Conservation (phyloP, 176 grass and related monocot species). For the Oryza longistaminata region DNA sequence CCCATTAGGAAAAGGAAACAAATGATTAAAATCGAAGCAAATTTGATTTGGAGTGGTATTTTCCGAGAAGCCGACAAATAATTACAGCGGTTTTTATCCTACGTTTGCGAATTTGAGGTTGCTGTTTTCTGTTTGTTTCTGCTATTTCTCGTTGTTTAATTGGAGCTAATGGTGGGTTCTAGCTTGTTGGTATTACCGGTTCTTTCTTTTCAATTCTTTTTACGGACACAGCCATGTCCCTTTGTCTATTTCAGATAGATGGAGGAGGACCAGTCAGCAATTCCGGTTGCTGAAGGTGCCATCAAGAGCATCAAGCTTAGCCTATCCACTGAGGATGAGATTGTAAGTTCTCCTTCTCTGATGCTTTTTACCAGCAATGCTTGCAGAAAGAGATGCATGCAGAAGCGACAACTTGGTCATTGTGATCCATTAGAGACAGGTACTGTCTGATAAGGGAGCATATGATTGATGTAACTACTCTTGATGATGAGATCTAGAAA, state of each 20-base stretch:
- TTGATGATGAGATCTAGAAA: neutral
- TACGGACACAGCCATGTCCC: neutral
- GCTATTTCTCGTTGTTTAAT: neutral
- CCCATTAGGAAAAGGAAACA: neutral
- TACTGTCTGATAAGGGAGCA: neutral
- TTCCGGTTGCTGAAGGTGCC: conserved; percentile 52
- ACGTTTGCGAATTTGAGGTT: neutral
- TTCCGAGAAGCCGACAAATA: neutral
- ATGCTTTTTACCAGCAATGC: conserved; percentile 29
- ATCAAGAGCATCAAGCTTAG: conserved; percentile 59
- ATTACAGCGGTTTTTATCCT: neutral
- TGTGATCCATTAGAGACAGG: neutral
- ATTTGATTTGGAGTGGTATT: neutral
- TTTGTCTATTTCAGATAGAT: conserved; percentile 40
- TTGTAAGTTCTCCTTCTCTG: conserved; percentile 43
- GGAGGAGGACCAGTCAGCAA: conserved; percentile 55
- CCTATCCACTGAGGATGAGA: conserved; percentile 51
- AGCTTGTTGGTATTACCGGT: neutral
- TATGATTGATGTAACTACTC: conserved; percentile 2
- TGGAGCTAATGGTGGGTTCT: neutral
- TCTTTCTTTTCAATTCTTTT: neutral
- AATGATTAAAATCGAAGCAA: neutral
- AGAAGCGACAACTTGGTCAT: neutral
- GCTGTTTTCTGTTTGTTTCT: conserved; percentile 11
- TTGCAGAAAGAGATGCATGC: neutral